These are phyloP conservation scores for Oligophagozyma castellii DNA, from an alignment of 1,139 yeast genomes.

Conservation along the genomic window DNA sequence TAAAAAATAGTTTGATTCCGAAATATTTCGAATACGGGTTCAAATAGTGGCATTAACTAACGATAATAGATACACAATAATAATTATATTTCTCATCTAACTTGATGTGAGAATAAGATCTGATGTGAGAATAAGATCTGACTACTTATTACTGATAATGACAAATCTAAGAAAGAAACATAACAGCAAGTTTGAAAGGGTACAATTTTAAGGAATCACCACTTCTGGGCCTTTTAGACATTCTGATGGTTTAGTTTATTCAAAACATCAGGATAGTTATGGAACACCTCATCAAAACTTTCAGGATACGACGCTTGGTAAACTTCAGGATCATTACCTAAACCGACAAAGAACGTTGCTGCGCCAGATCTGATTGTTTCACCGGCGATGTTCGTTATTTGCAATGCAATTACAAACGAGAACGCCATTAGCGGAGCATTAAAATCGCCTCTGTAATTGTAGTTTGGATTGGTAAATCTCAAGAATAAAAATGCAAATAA, in stretches of 20 bases:
- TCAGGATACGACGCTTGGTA: slow-evolving; percentile 67
- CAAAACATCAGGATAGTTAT: slow-evolving; percentile 63
- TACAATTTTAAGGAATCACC: too few relatives aligned
- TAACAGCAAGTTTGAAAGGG: too few relatives aligned
- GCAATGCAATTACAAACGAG: slow-evolving; percentile 62
- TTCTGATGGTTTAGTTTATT: slow-evolving; percentile 33
- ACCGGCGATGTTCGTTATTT: slow-evolving; percentile 59
- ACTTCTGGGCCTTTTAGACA: too few relatives aligned
- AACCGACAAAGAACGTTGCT: slow-evolving; percentile 74
- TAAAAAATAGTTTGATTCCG: too few relatives aligned
- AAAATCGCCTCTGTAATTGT: slow-evolving; percentile 52
- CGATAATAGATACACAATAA: too few relatives aligned
- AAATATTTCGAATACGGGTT: too few relatives aligned
- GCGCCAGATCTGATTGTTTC: slow-evolving; percentile 72
- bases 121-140: too few relatives aligned
- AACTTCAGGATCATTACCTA: slow-evolving; percentile 80
- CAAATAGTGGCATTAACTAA: too few relatives aligned
- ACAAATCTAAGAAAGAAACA: too few relatives aligned
- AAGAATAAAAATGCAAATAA: slow-evolving; percentile 60
- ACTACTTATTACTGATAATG: too few relatives aligned
- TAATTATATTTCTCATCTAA: too few relatives aligned
- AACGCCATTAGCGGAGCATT: slow-evolving; percentile 71
- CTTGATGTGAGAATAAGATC: too few relatives aligned
- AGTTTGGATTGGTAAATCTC: slow-evolving; percentile 56
- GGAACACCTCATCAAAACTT: slow-evolving; percentile 55